Evolutionary conservation across 352 stramenopile genomes (phyloP).

Genomic region (Globisporangium carolinianum): DNA sequence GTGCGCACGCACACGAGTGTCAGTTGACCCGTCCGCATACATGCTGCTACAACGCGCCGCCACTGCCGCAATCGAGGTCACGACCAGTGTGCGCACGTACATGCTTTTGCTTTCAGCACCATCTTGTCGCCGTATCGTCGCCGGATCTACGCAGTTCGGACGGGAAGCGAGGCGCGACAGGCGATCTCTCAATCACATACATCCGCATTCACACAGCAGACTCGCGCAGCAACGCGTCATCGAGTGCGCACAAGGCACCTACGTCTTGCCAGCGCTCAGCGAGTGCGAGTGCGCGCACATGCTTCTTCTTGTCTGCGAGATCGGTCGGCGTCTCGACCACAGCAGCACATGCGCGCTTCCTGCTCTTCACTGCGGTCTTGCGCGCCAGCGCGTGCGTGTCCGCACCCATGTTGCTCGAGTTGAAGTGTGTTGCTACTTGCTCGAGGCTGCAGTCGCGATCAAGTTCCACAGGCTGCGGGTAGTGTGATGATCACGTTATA

Average conservation of each 20-base stretch:
- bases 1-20: background rate
- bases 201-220: too few relatives aligned
- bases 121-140: constrained; percentile 65
- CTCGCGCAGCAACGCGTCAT: background rate
- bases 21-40: too few relatives aligned
- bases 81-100: constrained; percentile 17
- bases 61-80: too few relatives aligned
- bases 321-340: constrained; percentile 9
- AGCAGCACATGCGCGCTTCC: background rate
- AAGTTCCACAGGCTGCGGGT: background rate
- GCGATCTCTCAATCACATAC: too few relatives aligned
- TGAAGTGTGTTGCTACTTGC: background rate
- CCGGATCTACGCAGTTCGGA: constrained; percentile 34
- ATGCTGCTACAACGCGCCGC: too few relatives aligned
- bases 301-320: constrained; percentile 61
- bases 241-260: background rate
- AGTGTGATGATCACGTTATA: background rate
- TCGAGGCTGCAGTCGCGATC: background rate
- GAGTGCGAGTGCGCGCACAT: constrained; percentile 66
- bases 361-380: background rate
- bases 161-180: background rate
- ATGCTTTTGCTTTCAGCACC: constrained; percentile 52
- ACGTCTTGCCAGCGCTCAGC: constrained; percentile 45
- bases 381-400: background rate
- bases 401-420: background rate